A percentile compares a stretch with the other conserved stretches of the same genome.
Evolutionary conservation across 1,284 basidiomycete species (phyloP).

Genomic region (Wallemia mellicola): DNA sequence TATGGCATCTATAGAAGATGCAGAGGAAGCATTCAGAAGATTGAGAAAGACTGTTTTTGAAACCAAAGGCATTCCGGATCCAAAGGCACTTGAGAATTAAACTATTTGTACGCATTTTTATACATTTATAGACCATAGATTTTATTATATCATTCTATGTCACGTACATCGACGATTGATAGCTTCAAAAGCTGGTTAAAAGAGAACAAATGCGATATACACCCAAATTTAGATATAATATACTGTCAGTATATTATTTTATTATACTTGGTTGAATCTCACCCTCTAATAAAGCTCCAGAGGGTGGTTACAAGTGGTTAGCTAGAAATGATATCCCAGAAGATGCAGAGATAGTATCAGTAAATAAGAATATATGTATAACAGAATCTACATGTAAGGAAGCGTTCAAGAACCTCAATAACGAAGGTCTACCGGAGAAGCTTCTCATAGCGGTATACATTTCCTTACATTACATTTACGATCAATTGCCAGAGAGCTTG

Average conservation of each 20-base stretch:
- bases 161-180: neutral
- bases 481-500: neutral
- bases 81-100: neutral
- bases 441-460: neutral
- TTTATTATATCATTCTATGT: neutral
- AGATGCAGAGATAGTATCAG: neutral
- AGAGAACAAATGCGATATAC: neutral
- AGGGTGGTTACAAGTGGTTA: neutral
- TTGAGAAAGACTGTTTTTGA: slow-evolving; percentile 1
- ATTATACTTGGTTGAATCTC: neutral
- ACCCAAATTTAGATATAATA: neutral
- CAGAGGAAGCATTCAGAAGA: neutral
- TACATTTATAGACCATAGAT: too few relatives aligned
- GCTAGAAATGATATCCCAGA: neutral
- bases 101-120: too few relatives aligned
- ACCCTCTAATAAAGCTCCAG: neutral
- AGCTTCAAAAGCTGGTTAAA: neutral
- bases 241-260: neutral
- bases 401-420: neutral
- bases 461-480: neutral
- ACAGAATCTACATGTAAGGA: neutral
- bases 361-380: neutral
- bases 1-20: neutral
- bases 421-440: neutral
- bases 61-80: neutral